Conservation (phyloP, 1,284 basidiomycete genomes). For the Ganoderma lucidum region DNA sequence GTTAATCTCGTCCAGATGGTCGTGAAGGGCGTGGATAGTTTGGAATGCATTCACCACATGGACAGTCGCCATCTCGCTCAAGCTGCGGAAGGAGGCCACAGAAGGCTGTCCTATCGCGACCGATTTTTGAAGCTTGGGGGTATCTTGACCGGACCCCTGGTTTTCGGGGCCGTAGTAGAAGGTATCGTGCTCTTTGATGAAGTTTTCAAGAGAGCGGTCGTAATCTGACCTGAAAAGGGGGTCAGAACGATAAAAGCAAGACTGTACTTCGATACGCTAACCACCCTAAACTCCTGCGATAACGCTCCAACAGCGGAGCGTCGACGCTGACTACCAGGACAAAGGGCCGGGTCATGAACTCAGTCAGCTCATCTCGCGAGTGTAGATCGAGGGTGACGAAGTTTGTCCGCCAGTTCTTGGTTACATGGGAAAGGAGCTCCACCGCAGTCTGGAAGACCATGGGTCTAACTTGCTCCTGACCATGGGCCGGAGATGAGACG, state of each 20-base stretch:
- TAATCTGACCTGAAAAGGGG: constrained; percentile 29
- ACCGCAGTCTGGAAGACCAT: constrained; percentile 58
- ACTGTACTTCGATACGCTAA: constrained; percentile 40
- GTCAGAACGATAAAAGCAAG: not conserved
- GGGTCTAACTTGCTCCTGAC: constrained; percentile 16
- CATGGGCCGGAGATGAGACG: constrained; percentile 27
- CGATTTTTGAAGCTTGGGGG: constrained; percentile 3
- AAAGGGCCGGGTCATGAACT: constrained; percentile 90
- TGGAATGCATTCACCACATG: constrained; percentile 78
- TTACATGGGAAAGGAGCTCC: constrained; percentile 79
- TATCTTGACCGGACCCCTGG: constrained; percentile 8
- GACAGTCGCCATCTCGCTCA: constrained; percentile 65
- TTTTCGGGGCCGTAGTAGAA: constrained; percentile 39
- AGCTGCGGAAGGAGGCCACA: constrained; percentile 42
- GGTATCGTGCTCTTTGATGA: constrained; percentile 41
- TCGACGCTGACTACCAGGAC: constrained; percentile 90
- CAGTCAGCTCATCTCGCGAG: constrained; percentile 65
- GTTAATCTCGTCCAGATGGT: constrained; percentile 74
- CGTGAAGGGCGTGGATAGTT: constrained; percentile 61
- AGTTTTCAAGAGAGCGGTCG: constrained; percentile 64
- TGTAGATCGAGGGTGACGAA: constrained; percentile 85
- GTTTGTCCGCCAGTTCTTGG: constrained; percentile 81
- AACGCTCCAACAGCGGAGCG: constrained; percentile 78
- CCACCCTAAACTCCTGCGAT: constrained; percentile 55
- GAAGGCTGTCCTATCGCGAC: constrained; percentile 2